Conservation (phyloP, 2,329 filamentous ascomycete species). For the Aaosphaeria arxii region DNA sequence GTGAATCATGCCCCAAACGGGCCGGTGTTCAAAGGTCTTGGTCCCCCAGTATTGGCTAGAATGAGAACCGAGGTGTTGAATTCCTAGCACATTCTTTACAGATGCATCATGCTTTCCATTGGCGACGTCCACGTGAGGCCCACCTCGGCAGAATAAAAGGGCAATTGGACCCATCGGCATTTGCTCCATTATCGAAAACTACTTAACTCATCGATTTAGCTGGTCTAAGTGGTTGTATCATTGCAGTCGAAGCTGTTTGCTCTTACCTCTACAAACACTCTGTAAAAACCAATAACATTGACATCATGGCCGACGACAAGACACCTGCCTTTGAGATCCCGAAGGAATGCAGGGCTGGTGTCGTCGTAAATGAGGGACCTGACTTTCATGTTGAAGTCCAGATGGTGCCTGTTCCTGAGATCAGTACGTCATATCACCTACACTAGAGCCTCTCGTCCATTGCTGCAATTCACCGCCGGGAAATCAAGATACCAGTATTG, state of each 20-base stretch:
- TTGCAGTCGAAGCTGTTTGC: not conserved
- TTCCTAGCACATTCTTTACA: no score
- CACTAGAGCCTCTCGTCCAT: not conserved
- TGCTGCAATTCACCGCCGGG: not conserved
- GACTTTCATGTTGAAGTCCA: conserved; percentile 48
- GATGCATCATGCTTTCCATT: not conserved
- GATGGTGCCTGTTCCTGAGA: conserved; percentile 47
- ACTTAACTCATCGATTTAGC: not conserved
- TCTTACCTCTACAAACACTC: not conserved
- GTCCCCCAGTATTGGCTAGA: no score
- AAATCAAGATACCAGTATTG: not conserved
- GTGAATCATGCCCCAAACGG: no score
- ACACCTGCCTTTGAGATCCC: conserved; percentile 41
- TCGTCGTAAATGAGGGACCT: conserved; percentile 51
- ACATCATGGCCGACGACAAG: conserved; percentile 24
- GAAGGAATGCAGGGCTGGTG: conserved; percentile 51
- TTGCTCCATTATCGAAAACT: not conserved
- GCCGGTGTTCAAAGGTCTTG: no score
- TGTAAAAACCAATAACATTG: no score
- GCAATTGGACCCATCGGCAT: not conserved
- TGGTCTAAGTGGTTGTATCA: not conserved
- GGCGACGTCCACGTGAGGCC: not conserved
- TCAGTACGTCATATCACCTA: conserved; percentile 30
- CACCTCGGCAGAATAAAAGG: not conserved
- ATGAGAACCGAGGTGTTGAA: no score